Evolutionary conservation across 345 rosid species (phyloP), one percentile per base, ranked within the genome.

Genomic region (Crucihimalaya himalaica): DNA sequence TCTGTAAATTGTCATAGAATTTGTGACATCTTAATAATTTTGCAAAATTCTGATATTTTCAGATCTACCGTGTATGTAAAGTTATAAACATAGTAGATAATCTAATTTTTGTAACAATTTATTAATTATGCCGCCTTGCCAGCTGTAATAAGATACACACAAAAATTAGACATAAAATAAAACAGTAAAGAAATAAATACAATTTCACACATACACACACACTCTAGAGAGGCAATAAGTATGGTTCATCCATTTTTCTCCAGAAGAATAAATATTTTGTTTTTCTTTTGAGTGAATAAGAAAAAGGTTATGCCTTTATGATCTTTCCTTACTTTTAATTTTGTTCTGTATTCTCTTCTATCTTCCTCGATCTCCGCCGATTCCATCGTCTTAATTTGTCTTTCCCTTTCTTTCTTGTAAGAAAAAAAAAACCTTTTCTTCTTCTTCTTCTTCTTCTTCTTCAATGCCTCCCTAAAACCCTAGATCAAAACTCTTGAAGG

Each of bases 381-480:
- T 77, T 77, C 67, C 39, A 14, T 70, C 55, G 21, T 47, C 80
- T 47, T n/a, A 47, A 71, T 56, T 32, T 64, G 35, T 53, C 66
- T 68, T 11, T 57, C 55, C 51, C 35, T 70, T 54, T 69, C 58
- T 51, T 68, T 56, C 39, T 29, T 62, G 29, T 34, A 8, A 8
- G 3, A 8, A 8, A 60, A 50, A 15, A 1, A 19, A 29, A 9
- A 48, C 0, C 47, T 12, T 18, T 63, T 16, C 62, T 9, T 56
- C 62, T 16, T 42, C 63, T 39, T 27, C 63, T 11, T 52, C 47
- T 1, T 37, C 27, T 74, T 60, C 69, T 58, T 19, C 70, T 27
- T 58, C 76, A 75, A 76, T 82, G 83, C 58, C 74, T 27, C 65
- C 63, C 1, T 56, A 78, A 78, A 62, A 71, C 76, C 83, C 72